Base-by-base conservation (phyloP, 225 moss, liverwort and hornwort species). In the Rhytidiadelphus loreus region DNA sequence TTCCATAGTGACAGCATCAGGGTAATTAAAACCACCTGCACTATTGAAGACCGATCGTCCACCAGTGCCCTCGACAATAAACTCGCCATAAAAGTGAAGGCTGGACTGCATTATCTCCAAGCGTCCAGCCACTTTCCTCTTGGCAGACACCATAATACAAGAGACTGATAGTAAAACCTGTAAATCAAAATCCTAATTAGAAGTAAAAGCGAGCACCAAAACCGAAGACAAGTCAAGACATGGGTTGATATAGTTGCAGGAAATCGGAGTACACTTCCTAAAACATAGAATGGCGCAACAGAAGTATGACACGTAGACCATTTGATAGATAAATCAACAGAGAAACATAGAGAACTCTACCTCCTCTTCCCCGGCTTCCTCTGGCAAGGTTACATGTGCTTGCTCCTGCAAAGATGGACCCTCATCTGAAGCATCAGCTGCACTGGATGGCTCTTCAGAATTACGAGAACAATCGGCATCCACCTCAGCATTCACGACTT, bases 1-100 rank as follows among this genome's bases (percentile, higher is more conserved):
- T 81, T 95, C 96, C 85, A 92, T 88, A 58, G 86, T 88, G 48
- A 88, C 88, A 73, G 88, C 88, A 90, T 94, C 94, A 71, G 95
- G 94, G 69, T 90, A 94, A 84, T 92, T 95, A 63, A 96, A 93
- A 66, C 96, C 93, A 89, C 95, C 92, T 48, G 89, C 52, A 81
- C 80, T 77, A 80, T 89, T 94, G 59, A 96, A 96, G 78, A 94
- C 92, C 25, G 92, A 94, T 90, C 92, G 94, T 61, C 96, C 96
- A 70, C 96, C 96, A 52, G 95, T 95, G 61, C 96, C 95, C 60
- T 96, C 96, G 46, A 96, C 92, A 70, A 96, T 91, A 65, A 96
- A 96, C 82, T 96, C 96, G 71, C 96, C 96, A 80, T 95, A 95
- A 84, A 96, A 96, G 77, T 96, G 96, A 82, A 96, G 92, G 73